Percentiles rank a stretch among this genome's conserved stretches.
phyloP scores from a whole-genome alignment of 202 grass and related monocot genomes.

The Dendrocalamus latiflorus region DNA sequence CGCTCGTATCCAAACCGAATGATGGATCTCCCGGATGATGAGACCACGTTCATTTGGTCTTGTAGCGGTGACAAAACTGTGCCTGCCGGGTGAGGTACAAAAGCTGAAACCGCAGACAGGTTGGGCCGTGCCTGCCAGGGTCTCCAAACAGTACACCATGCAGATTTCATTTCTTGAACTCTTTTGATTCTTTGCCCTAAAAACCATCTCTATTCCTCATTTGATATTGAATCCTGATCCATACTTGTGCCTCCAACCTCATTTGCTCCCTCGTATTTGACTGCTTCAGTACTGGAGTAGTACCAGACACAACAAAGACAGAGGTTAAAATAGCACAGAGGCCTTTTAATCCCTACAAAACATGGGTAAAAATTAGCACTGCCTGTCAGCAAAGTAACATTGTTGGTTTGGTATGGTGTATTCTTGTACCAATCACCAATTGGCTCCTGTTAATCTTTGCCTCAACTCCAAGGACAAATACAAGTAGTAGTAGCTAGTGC shows the following conservation, averaged over 20 bases:
- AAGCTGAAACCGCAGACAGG: neutral
- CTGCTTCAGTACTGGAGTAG: neutral
- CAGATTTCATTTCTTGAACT: neutral
- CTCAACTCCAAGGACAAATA: neutral
- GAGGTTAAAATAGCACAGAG: neutral
- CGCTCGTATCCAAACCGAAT: neutral
- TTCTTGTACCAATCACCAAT: neutral
- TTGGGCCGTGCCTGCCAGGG: neutral
- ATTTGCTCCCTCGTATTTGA: neutral
- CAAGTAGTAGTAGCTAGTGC: neutral
- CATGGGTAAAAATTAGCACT: neutral
- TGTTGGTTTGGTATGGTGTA: neutral
- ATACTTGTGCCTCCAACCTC: neutral
- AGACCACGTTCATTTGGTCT: neutral
- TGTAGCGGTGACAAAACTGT: neutral
- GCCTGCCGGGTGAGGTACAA: neutral
- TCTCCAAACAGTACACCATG: neutral
- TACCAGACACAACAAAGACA: neutral
- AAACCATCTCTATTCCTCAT: neutral
- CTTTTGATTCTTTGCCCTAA: neutral
- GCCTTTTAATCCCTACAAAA: neutral
- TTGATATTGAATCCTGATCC: neutral
- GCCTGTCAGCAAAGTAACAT: neutral
- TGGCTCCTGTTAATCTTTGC: neutral
- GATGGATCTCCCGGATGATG: neutral